Percentiles rank a stretch among this genome's conserved stretches.
Conservation (phyloP, 768 basidiomycete species). For the Leucosporidium creatinivorum region DNA sequence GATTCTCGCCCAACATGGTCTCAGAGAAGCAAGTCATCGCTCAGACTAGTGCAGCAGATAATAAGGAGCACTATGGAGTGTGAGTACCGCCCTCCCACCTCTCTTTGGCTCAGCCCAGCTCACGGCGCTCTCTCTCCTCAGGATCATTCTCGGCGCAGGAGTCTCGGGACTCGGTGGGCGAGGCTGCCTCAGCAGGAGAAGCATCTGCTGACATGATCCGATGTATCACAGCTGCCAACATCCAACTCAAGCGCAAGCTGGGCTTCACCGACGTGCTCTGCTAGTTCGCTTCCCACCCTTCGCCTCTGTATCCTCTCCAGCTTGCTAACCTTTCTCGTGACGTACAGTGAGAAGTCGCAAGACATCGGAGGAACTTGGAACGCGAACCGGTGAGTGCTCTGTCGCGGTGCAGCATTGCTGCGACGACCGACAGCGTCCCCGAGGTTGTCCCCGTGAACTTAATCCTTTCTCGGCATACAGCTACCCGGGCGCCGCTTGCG, state of each 20-base stretch:
- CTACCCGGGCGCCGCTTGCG: constrained; percentile 31
- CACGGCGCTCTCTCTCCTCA: neutral
- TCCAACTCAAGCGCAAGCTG: constrained; percentile 34
- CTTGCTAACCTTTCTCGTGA: too few relatives aligned
- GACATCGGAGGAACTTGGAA: constrained; percentile 19
- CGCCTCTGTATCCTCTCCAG: neutral
- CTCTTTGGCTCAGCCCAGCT: too few relatives aligned
- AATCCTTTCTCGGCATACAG: neutral
- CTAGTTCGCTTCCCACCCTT: neutral
- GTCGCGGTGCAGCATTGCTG: too few relatives aligned
- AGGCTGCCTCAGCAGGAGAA: too few relatives aligned
- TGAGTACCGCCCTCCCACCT: too few relatives aligned
- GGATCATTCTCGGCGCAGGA: constrained; percentile 36
- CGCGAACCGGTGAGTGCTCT: neutral
- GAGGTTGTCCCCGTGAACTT: too few relatives aligned
- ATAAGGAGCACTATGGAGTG: too few relatives aligned
- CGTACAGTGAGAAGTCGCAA: constrained; percentile 5
- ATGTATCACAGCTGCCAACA: constrained; percentile 16
- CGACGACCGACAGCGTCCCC: too few relatives aligned
- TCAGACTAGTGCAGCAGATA: too few relatives aligned
- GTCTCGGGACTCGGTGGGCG: constrained; percentile 27
- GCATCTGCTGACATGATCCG: too few relatives aligned
- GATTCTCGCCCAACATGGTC: too few relatives aligned
- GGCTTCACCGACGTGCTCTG: constrained; percentile 31
- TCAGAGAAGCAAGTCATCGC: too few relatives aligned